These are phyloP conservation scores for Pseudocercospora macadamiae DNA, from an alignment of 2,329 filamentous ascomycete species.

Conservation along the genomic window DNA sequence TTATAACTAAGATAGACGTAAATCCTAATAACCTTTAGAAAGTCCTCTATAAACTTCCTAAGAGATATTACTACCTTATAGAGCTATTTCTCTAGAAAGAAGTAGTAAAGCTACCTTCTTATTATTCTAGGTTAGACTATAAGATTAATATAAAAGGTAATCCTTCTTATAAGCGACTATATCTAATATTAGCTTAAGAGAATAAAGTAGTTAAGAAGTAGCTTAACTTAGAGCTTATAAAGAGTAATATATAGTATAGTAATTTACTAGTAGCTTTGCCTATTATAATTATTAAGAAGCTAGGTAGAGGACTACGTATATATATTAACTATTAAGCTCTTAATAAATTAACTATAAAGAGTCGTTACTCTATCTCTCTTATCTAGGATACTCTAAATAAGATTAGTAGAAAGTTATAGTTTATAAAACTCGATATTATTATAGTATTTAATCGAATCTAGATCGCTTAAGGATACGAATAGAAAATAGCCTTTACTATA, in stretches of 20 bases:
- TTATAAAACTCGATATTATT: not conserved
- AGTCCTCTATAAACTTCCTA: too few species aligned
- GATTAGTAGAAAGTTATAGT: not conserved
- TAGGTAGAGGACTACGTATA: not conserved
- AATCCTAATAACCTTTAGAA: too few species aligned
- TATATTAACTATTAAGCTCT: not conserved
- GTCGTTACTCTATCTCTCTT: too few species aligned
- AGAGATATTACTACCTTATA: not conserved
- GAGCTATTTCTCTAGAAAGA: not conserved
- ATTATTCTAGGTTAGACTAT: not conserved
- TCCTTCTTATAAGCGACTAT: not conserved
- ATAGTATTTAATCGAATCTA: not conserved
- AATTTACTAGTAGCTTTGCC: not conserved
- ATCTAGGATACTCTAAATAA: not conserved
- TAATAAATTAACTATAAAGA: too few species aligned
- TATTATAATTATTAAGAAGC: not conserved
- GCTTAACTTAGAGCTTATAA: not conserved
- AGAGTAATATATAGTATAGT: not conserved
- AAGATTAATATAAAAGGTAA: too few species aligned
- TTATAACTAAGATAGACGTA: too few species aligned
- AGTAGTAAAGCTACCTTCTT: not conserved
- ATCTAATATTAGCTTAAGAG: not conserved
- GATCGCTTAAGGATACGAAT: not conserved
- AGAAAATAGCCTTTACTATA: not conserved
- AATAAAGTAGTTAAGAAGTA: not conserved